Evolutionary conservation across 768 basidiomycete species (phyloP).

Genomic region (Suillus subalutaceus): DNA sequence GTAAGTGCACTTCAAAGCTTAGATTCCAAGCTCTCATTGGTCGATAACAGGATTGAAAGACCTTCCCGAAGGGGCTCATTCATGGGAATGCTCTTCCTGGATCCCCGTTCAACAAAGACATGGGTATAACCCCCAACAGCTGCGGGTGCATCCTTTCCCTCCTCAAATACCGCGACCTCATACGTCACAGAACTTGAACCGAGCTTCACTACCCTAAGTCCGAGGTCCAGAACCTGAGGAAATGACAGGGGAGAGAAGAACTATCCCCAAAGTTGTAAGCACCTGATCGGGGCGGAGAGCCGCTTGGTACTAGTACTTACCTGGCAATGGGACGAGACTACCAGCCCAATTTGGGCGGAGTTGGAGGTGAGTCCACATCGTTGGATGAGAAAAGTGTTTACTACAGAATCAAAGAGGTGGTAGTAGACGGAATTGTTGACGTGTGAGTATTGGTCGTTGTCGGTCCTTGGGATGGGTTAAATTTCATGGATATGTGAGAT

Average conservation of each 20-base stretch:
- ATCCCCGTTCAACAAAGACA: constrained; percentile 73
- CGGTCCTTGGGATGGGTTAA: constrained; percentile 56
- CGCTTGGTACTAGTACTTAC: constrained; percentile 32
- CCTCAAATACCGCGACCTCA: constrained; percentile 75
- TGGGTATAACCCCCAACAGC: constrained; percentile 71
- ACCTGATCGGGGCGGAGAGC: not conserved
- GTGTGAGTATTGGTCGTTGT: constrained; percentile 86
- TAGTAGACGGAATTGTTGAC: constrained; percentile 84
- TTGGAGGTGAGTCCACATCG: constrained; percentile 58
- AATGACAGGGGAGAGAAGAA: constrained; percentile 78
- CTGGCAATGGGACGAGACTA: constrained; percentile 77
- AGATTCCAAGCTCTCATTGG: not conserved
- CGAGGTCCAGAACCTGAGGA: constrained; percentile 70
- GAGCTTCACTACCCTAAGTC: constrained; percentile 65
- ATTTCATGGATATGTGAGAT: not conserved
- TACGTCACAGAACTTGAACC: constrained; percentile 80
- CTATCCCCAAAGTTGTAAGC: constrained; percentile 31
- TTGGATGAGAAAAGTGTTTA: constrained; percentile 78
- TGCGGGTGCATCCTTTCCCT: constrained; percentile 29
- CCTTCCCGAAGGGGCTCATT: constrained; percentile 44
- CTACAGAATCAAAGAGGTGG: constrained; percentile 79
- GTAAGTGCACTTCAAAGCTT: constrained; percentile 25
- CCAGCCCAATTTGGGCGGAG: constrained; percentile 68
- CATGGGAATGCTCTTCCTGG: constrained; percentile 60
- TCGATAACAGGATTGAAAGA: constrained; percentile 31